Conservation (phyloP, 257 asterid genomes). For the Fraxinus anomala region DNA sequence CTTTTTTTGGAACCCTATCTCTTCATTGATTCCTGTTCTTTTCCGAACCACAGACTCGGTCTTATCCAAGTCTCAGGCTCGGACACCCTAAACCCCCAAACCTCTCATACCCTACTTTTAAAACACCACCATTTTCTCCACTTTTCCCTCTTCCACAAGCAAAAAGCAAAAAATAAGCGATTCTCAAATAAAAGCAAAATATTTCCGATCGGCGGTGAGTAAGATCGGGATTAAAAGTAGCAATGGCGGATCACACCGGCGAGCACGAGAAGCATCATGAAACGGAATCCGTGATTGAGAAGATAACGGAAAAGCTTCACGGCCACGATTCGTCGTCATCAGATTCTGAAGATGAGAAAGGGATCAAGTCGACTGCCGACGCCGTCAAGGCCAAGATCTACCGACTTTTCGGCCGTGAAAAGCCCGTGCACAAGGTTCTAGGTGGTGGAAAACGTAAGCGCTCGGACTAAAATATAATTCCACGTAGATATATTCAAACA, state of each 20-base stretch:
- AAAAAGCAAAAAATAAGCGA: background rate
- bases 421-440: constrained; percentile 25
- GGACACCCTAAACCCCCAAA: background rate
- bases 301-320: constrained; percentile 41
- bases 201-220: background rate
- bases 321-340: constrained; percentile 44
- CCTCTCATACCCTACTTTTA: background rate
- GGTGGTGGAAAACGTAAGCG: constrained; percentile 29
- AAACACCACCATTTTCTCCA: background rate
- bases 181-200: background rate
- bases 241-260: constrained; percentile 1
- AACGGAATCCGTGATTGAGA: constrained; percentile 40
- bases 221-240: background rate
- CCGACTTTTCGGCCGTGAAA: constrained; percentile 27
- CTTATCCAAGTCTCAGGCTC: background rate
- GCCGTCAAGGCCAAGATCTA: constrained; percentile 20
- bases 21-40: background rate
- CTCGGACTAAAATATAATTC: background rate
- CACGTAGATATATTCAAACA: background rate
- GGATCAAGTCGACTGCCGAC: constrained; percentile 27
- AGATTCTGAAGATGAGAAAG: constrained; percentile 35
- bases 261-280: background rate
- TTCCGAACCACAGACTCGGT: background rate
- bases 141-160: background rate
- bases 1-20: background rate